phyloP scores from a whole-genome alignment of 2,329 filamentous ascomycete genomes.

The Alternaria tenuissima region DNA sequence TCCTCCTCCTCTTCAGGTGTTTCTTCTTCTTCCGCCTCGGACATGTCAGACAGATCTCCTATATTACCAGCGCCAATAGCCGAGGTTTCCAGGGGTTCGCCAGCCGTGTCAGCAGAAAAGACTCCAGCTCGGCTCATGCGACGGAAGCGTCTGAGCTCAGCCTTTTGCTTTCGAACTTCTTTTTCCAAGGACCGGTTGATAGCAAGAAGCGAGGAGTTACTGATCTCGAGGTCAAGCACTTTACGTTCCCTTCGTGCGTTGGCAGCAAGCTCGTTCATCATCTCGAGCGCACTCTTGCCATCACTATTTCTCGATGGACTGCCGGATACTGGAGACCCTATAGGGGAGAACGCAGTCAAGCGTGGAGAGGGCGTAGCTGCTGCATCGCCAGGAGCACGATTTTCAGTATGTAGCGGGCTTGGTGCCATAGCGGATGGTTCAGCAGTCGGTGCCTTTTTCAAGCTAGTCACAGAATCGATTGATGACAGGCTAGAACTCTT shows the following conservation, averaged over 20 bases:
- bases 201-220: slow-evolving; percentile 90
- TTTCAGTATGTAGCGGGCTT: slow-evolving; percentile 48
- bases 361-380: slow-evolving; percentile 37
- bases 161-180: slow-evolving; percentile 88
- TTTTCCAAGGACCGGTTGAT: slow-evolving; percentile 94
- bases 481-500: slow-evolving; percentile 57
- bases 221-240: slow-evolving; percentile 95
- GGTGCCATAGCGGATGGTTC: slow-evolving; percentile 33
- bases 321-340: slow-evolving; percentile 48
- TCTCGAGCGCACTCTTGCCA: slow-evolving; percentile 60
- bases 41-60: slow-evolving; percentile 49
- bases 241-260: slow-evolving; percentile 92
- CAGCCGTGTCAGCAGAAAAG: slow-evolving; percentile 67
- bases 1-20: slow-evolving; percentile 38
- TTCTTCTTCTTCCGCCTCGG: slow-evolving; percentile 46
- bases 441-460: slow-evolving; percentile 39
- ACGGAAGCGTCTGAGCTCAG: slow-evolving; percentile 84
- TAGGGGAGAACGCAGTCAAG: slow-evolving; percentile 31
- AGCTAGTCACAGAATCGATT: slow-evolving; percentile 53
- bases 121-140: slow-evolving; percentile 84
- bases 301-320: slow-evolving; percentile 67
- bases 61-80: slow-evolving; percentile 44
- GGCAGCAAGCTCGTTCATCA: slow-evolving; percentile 79
- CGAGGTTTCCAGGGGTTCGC: slow-evolving; percentile 57
- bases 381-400: slow-evolving; percentile 34